Base-by-base conservation (phyloP, 768 basidiomycete species). In the Mycena albidolilacea region DNA sequence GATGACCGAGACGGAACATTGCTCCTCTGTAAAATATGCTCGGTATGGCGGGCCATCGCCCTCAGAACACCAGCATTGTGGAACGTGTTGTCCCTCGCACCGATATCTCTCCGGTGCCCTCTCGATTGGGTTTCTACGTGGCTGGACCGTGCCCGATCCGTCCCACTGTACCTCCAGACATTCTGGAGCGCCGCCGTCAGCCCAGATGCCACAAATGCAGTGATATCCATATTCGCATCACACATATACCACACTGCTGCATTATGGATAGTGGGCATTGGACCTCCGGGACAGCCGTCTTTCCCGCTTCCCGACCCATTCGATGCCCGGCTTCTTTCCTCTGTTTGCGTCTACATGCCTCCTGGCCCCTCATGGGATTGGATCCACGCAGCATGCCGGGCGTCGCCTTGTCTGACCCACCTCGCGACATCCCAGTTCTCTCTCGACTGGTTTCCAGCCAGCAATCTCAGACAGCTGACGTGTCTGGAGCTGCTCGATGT, bases 121-220 rank as follows among this genome's bases (percentile, higher is more conserved):
- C 50, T 50, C 17, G 73, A 70, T 15, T 70, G 64, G 73, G 17
- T 73, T 37, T 61, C 73, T 52, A 63, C 59, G 1, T 74, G 73
- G 73, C 46, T 74, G 17, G 69, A 67, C 12, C 64, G 73, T n/a
- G 57, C 73, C 44, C 59, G 64, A n/a, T 66, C 68, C n/a, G 43
- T 65, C 10, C 73, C 73, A 3, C 10, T 74, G 4, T 67, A 66
- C n/a, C 58, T 74, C 4, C 69, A 66, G 55, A n/a, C 70, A 17
- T 58, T 62, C n/a, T 74, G 73, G 73, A 55, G 37, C 12, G 11
- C 30, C 30, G 30, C 30, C 30, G 60, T 12, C 21, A 14, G 8
- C 19, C 66, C 2, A n/a, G 30, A 12, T 48, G 50, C 14, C 46
- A 50, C 69, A 54, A 65, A 73, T 46, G 19, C 54, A 23, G 57